These are phyloP conservation scores for Rasamsonia emersonii DNA, from an alignment of 2,329 filamentous ascomycete species.

Conservation along the genomic window DNA sequence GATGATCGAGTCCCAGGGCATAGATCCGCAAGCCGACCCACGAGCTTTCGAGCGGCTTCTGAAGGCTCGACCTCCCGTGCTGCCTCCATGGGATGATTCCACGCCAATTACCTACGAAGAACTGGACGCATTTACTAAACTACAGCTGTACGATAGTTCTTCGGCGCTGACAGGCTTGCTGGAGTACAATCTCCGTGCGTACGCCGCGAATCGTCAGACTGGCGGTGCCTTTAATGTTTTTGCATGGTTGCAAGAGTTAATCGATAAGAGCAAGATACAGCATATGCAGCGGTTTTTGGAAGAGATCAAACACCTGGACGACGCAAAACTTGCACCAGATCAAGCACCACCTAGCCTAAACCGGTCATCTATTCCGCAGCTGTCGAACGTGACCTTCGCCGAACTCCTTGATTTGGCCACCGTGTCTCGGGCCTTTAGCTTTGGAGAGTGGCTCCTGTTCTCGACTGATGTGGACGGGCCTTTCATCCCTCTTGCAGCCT, in stretches of 20 bases:
- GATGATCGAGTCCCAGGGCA: slow-evolving; percentile 41
- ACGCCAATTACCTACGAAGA: slow-evolving; percentile 11
- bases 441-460: slow-evolving; percentile 47
- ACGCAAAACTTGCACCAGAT: slow-evolving; percentile 2
- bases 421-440: slow-evolving; percentile 36
- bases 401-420: slow-evolving; percentile 44
- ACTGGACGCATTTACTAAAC: slow-evolving; percentile 15
- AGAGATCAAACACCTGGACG: slow-evolving; percentile 10
- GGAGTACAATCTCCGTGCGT: slow-evolving; percentile 23
- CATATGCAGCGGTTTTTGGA: slow-evolving; percentile 25
- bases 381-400: slow-evolving; percentile 42
- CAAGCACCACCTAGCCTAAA: too few relatives aligned
- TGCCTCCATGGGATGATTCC: slow-evolving; percentile 24
- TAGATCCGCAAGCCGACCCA: slow-evolving; percentile 39
- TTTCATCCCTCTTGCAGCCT: slow-evolving; percentile 38
- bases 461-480: slow-evolving; percentile 46
- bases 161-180: slow-evolving; percentile 24
- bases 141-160: slow-evolving; percentile 25
- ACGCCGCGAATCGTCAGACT: slow-evolving; percentile 16
- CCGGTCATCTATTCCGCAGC: slow-evolving; percentile 24
- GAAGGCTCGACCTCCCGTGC: slow-evolving; percentile 22
- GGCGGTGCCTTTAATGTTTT: slow-evolving; percentile 21
- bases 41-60: slow-evolving; percentile 33
- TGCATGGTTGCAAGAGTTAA: slow-evolving; percentile 24
- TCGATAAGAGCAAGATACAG: slow-evolving; percentile 27